Evolutionary conservation across 2,329 filamentous ascomycete genomes (phyloP).

Genomic region (Aspergillus glaucus): DNA sequence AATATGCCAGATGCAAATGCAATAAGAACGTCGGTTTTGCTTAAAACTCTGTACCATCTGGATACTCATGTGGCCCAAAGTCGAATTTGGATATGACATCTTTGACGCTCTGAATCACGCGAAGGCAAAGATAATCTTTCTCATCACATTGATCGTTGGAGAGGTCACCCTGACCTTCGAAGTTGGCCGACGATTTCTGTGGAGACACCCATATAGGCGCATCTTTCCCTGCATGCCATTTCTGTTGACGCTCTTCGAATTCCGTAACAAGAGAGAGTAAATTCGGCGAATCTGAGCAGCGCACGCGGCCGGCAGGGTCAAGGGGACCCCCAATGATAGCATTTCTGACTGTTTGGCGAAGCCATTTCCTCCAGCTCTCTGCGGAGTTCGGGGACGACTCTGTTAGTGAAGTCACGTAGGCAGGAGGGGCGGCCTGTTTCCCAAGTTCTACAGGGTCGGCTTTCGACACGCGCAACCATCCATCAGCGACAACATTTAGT

Average conservation of each 20-base stretch:
- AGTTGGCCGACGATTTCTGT: not conserved
- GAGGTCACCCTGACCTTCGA: not conserved
- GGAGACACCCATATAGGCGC: slow-evolving; percentile 13
- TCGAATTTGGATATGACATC: slow-evolving; percentile 28
- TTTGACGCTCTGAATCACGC: slow-evolving; percentile 29
- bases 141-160: slow-evolving; percentile 11
- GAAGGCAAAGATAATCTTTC: slow-evolving; percentile 27
- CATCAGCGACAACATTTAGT: slow-evolving; percentile 39
- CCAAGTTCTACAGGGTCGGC: slow-evolving; percentile 32
- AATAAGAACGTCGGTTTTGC: not conserved
- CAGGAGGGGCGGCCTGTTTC: slow-evolving; percentile 25
- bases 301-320: slow-evolving; percentile 15
- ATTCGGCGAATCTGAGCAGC: slow-evolving; percentile 28
- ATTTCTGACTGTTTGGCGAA: slow-evolving; percentile 31
- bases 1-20: not conserved
- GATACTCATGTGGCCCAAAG: slow-evolving; percentile 31
- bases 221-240: slow-evolving; percentile 29
- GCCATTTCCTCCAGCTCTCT: slow-evolving; percentile 32
- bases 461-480: slow-evolving; percentile 37
- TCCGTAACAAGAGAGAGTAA: slow-evolving; percentile 34
- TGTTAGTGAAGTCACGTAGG: slow-evolving; percentile 21
- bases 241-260: slow-evolving; percentile 37
- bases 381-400: slow-evolving; percentile 21
- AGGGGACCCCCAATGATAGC: slow-evolving; percentile 29
- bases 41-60: slow-evolving; percentile 15